Conservation (phyloP, 441 rosid species). For the Populus hybrid region DNA sequence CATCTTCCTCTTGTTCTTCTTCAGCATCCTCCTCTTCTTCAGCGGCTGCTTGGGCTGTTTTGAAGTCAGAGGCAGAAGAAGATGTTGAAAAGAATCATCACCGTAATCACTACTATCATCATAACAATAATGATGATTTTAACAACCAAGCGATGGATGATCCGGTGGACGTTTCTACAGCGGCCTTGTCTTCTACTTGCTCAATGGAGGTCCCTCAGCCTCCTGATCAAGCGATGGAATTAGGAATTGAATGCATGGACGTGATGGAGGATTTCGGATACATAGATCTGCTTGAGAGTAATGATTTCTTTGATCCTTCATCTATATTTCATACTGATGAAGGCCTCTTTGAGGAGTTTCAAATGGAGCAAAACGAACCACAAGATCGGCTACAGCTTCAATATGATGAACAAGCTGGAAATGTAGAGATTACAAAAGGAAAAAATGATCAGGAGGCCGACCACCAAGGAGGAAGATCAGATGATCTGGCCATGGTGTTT, state of each 20-base stretch:
- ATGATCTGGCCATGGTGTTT: conserved; percentile 79
- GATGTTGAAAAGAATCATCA: conserved; percentile 25
- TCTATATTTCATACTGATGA: conserved; percentile 48
- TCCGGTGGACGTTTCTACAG: conserved; percentile 28
- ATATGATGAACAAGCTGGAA: conserved; percentile 13
- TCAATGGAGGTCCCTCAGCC: conserved; percentile 59
- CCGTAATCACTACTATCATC: background rate
- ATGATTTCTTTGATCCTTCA: conserved; percentile 76
- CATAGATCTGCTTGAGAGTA: conserved; percentile 72
- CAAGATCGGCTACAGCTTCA: conserved; percentile 7
- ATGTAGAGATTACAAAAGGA: conserved; percentile 4
- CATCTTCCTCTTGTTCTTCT: conserved; percentile 43
- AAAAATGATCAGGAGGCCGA: conserved; percentile 8
- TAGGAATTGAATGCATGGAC: conserved; percentile 51
- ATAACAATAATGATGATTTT: background rate
- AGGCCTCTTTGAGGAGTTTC: conserved; percentile 33
- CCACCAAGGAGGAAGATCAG: conserved; percentile 33
- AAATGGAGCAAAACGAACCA: conserved; percentile 15
- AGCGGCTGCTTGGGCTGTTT: conserved; percentile 73
- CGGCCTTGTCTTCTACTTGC: conserved; percentile 64
- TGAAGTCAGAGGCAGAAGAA: conserved; percentile 57
- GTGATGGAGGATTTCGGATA: conserved; percentile 71
- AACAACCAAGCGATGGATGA: conserved; percentile 16
- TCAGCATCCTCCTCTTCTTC: conserved; percentile 55
- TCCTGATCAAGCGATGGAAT: conserved; percentile 26